Evolutionary conservation across 352 stramenopile genomes (phyloP).

Genomic region (Globisporangium perplexum): DNA sequence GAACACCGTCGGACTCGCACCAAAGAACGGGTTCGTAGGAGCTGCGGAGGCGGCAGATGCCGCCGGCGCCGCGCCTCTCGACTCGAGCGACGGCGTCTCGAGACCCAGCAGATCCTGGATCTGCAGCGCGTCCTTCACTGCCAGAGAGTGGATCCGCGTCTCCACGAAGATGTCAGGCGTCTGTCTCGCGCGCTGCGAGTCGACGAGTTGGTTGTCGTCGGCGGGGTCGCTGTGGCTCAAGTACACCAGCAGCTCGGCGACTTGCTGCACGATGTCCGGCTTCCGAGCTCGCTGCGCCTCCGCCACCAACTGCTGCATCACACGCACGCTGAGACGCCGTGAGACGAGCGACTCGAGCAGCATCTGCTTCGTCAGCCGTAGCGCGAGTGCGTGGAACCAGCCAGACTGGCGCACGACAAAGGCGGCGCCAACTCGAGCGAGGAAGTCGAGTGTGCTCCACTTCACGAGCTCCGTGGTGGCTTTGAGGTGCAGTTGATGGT

Average conservation of each 20-base stretch:
- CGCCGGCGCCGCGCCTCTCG: background rate
- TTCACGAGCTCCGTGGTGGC: slow-evolving; percentile 36
- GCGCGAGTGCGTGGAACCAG: slow-evolving; percentile 33
- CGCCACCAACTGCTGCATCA: slow-evolving; percentile 27
- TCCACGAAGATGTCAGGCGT: slow-evolving; percentile 14
- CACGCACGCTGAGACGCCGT: slow-evolving; percentile 33
- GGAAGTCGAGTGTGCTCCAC: slow-evolving; percentile 51
- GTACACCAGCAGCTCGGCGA: slow-evolving; percentile 30
- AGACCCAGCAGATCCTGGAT: slow-evolving; percentile 26
- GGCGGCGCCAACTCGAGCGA: slow-evolving; percentile 27
- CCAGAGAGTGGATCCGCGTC: slow-evolving; percentile 26
- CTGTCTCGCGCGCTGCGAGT: background rate
- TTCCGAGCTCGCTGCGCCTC: slow-evolving; percentile 26
- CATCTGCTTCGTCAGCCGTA: slow-evolving; percentile 51
- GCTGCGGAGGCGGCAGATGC: background rate
- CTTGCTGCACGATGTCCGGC: slow-evolving; percentile 23
- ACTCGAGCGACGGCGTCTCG: slow-evolving; percentile 12
- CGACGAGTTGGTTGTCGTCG: background rate
- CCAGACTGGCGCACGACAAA: slow-evolving; percentile 21
- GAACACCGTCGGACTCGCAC: background rate
- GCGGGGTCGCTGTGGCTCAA: slow-evolving; percentile 13
- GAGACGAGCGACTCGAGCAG: slow-evolving; percentile 46
- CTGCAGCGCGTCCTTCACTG: slow-evolving; percentile 26
- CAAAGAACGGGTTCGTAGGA: slow-evolving; percentile 1
- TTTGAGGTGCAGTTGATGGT: slow-evolving; percentile 16